Evolutionary conservation across 306 rosid genomes (phyloP).

Genomic region (Vachellia collinsii): DNA sequence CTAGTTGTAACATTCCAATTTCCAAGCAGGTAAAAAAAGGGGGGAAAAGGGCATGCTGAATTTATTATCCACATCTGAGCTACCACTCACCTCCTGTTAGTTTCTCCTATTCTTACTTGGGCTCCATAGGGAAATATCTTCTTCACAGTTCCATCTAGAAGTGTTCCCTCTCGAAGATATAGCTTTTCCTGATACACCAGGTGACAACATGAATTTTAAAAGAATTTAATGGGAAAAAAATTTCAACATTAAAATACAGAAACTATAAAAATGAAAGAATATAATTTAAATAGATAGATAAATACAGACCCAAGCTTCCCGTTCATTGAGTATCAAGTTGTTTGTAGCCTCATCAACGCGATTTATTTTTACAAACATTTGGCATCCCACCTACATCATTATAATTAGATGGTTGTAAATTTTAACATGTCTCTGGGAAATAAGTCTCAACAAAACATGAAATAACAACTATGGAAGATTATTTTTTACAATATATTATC

Average conservation of each 20-base stretch:
- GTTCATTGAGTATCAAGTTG: slow-evolving; percentile 78
- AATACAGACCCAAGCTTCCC: slow-evolving; percentile 89
- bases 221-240: slow-evolving; percentile 17
- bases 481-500: neutral
- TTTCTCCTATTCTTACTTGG: slow-evolving; percentile 71
- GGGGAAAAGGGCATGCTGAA: slow-evolving; percentile 12
- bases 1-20: slow-evolving; percentile 12
- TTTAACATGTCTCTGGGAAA: slow-evolving; percentile 27
- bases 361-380: slow-evolving; percentile 63
- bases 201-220: slow-evolving; percentile 26
- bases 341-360: slow-evolving; percentile 80
- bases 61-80: slow-evolving; percentile 23
- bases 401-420: slow-evolving; percentile 6
- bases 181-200: slow-evolving; percentile 61
- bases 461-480: slow-evolving; percentile 11
- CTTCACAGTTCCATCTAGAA: slow-evolving; percentile 80
- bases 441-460: neutral
- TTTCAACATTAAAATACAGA: neutral
- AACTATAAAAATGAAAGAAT: slow-evolving; percentile 23
- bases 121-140: slow-evolving; percentile 87
- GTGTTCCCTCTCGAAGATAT: slow-evolving; percentile 81
- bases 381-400: slow-evolving; percentile 74
- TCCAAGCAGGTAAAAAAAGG: neutral
- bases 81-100: slow-evolving; percentile 67
- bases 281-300: neutral